Evolutionary conservation across 108 stramenopile species (phyloP).

Genomic region (Cylindrotheca fusiformis): DNA sequence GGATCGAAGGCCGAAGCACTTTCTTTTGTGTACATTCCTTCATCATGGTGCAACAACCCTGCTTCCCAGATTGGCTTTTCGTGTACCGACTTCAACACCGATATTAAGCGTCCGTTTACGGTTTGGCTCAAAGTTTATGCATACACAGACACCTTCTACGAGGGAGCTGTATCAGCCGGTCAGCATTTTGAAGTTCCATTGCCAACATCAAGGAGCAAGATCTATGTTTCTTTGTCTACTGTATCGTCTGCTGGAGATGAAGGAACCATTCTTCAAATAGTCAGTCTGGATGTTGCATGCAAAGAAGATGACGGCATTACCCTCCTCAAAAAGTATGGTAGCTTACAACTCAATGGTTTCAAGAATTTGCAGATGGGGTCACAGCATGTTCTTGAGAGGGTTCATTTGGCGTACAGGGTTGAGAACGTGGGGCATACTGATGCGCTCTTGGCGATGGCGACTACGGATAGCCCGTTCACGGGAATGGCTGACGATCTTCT

Average conservation of each 20-base stretch:
- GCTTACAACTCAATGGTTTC: conserved; percentile 33
- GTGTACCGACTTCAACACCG: conserved; percentile 10
- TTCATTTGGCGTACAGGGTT: conserved; percentile 20
- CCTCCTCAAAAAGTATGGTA: conserved; percentile 26
- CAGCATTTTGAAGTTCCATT: conserved; percentile 16
- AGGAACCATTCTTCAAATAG: conserved; percentile 12
- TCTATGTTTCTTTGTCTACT: conserved; percentile 16
- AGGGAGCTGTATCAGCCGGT: conserved; percentile 20
- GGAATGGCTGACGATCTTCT: conserved; percentile 1
- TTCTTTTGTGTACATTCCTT: conserved; percentile 19
- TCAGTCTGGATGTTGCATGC: conserved; percentile 14
- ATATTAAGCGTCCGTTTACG: conserved; percentile 3
- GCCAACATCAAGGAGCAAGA: not conserved
- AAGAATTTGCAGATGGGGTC: conserved; percentile 15
- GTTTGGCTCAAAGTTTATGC: conserved; percentile 4
- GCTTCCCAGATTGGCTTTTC: conserved; percentile 3
- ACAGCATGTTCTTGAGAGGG: conserved; percentile 15
- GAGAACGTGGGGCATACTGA: conserved; percentile 13
- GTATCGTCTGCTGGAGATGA: not conserved
- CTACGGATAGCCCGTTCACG: conserved; percentile 16
- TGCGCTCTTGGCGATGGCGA: conserved; percentile 12
- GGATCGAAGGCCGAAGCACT: conserved; percentile 15
- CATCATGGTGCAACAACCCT: conserved; percentile 20
- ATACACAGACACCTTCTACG: not conserved
- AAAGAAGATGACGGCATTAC: conserved; percentile 7